These are phyloP conservation scores for Paecilomyces dactylethromorphus DNA, from an alignment of 2,329 filamentous ascomycete species.

Conservation along the genomic window DNA sequence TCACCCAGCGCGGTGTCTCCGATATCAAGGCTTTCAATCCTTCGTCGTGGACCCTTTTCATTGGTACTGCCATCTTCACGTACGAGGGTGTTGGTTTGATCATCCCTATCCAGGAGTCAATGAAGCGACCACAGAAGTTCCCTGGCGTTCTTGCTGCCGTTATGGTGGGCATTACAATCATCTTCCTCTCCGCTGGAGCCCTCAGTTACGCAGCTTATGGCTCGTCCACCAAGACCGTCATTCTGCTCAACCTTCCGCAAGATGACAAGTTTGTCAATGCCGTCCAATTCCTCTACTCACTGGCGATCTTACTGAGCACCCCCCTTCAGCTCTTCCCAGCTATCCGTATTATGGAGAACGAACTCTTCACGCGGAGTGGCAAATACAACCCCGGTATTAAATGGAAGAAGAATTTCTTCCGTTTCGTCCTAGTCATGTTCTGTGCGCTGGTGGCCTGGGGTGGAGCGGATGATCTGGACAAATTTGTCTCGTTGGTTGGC, in stretches of 20 bases:
- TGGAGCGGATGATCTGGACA: slow-evolving; percentile 88
- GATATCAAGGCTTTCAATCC: slow-evolving; percentile 90
- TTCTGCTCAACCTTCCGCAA: slow-evolving; percentile 92
- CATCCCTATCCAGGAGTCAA: slow-evolving; percentile 96
- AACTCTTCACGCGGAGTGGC: slow-evolving; percentile 84
- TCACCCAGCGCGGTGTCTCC: slow-evolving; percentile 62
- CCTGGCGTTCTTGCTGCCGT: slow-evolving; percentile 79
- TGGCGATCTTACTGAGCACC: slow-evolving; percentile 92
- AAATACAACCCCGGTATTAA: slow-evolving; percentile 99
- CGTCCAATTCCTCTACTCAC: slow-evolving; percentile 94
- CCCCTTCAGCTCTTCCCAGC: slow-evolving; percentile 96
- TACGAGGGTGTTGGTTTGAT: slow-evolving; percentile 97
- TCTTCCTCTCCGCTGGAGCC: slow-evolving; percentile 88
- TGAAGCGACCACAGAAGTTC: slow-evolving; percentile 87
- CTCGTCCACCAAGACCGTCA: slow-evolving; percentile 90
- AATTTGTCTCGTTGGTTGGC: slow-evolving; percentile 92
- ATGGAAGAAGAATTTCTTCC: slow-evolving; percentile 98
- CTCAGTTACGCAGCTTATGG: slow-evolving; percentile 95
- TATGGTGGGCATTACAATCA: slow-evolving; percentile 88
- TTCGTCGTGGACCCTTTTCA: slow-evolving; percentile 92
- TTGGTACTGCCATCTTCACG: slow-evolving; percentile 97
- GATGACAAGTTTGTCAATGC: slow-evolving; percentile 92
- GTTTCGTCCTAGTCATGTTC: slow-evolving; percentile 83
- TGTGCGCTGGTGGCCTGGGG: slow-evolving; percentile 87
- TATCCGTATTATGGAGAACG: slow-evolving; percentile 92